Percentiles rank a stretch among this genome's conserved stretches.
Conservation (phyloP, 345 rosid genomes). For the Cochlearia excelsa region DNA sequence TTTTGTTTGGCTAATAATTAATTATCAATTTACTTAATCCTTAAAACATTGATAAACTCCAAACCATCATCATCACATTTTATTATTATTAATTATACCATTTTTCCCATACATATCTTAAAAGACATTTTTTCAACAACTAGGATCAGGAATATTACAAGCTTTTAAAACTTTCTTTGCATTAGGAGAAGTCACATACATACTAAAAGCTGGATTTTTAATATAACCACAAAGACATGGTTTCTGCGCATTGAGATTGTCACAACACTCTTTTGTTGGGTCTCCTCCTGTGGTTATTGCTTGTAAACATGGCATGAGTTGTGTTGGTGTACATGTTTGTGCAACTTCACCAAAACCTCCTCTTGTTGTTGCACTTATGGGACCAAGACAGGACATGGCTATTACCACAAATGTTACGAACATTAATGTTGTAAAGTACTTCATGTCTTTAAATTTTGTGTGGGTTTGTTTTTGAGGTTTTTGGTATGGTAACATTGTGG, state of each 20-base stretch:
- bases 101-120: no score
- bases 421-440: background rate
- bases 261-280: constrained; percentile 21
- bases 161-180: background rate
- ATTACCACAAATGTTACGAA: background rate
- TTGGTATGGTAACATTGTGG: background rate
- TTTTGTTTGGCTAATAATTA: no score
- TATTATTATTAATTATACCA: no score
- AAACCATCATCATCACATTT: no score
- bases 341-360: background rate
- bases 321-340: constrained; percentile 20
- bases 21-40: no score
- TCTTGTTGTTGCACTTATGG: background rate
- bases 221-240: constrained; percentile 37
- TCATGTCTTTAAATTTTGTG: background rate
- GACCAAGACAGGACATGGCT: background rate
- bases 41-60: no score
- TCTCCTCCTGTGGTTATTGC: constrained; percentile 7
- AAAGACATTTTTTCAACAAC: background rate
- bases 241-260: constrained; percentile 30
- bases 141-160: constrained; percentile 4
- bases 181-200: constrained; percentile 27
- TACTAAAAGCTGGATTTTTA: constrained; percentile 26
- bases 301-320: constrained; percentile 28
- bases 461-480: background rate